These are phyloP conservation scores for Epichloe coenophiala DNA, from an alignment of 2,329 filamentous ascomycete species.

Conservation along the genomic window DNA sequence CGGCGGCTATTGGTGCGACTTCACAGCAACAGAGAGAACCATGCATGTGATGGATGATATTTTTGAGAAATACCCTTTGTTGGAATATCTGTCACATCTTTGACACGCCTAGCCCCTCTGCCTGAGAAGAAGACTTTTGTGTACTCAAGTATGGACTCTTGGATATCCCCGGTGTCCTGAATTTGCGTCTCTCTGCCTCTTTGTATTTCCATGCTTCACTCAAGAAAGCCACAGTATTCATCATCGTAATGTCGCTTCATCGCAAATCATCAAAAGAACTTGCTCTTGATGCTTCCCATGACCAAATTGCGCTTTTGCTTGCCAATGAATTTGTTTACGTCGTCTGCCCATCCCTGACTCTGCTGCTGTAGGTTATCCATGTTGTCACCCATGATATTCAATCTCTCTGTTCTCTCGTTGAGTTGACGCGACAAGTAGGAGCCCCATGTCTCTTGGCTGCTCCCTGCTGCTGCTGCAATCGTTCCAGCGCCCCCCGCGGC, in stretches of 20 bases:
- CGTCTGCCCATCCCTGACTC: slow-evolving; percentile 72
- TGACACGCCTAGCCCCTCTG: too few relatives aligned
- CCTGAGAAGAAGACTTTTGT: neutral
- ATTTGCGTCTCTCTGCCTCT: too few relatives aligned
- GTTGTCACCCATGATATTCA: slow-evolving; percentile 69
- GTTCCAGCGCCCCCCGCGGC: slow-evolving; percentile 21
- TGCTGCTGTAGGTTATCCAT: slow-evolving; percentile 74
- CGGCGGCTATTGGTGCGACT: slow-evolving; percentile 11
- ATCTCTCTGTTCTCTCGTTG: slow-evolving; percentile 78
- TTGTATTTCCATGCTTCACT: neutral
- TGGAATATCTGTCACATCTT: slow-evolving; percentile 6
- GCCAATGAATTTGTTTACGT: slow-evolving; percentile 74
- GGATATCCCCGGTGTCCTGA: too few relatives aligned
- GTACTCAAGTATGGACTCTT: neutral
- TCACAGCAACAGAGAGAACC: slow-evolving; percentile 3
- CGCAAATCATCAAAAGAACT: slow-evolving; percentile 29
- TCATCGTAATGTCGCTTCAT: neutral
- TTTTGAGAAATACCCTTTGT: slow-evolving; percentile 6
- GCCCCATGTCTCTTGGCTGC: slow-evolving; percentile 48
- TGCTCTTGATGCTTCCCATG: slow-evolving; percentile 52
- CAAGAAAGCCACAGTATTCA: neutral
- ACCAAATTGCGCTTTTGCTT: slow-evolving; percentile 81
- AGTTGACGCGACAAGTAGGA: slow-evolving; percentile 78
- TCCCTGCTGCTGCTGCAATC: slow-evolving; percentile 12
- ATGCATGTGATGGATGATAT: slow-evolving; percentile 7